Conservation (phyloP, 106 monocot genomes). For the Amphibolis antarctica region DNA sequence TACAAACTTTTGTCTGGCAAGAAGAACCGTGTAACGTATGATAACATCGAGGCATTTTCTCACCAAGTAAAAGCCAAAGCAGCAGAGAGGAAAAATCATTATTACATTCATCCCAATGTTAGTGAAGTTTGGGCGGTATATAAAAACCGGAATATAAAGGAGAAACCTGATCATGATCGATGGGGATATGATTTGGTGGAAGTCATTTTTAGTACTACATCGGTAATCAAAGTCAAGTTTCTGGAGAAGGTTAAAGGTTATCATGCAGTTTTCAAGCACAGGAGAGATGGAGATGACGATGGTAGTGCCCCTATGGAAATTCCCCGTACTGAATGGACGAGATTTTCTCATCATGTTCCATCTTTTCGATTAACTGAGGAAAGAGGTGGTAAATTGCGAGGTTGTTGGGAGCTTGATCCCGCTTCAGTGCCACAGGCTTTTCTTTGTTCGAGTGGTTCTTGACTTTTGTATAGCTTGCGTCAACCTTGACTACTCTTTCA, state of each 20-base stretch:
- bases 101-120: slow-evolving; percentile 13
- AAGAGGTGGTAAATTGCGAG: slow-evolving; percentile 32
- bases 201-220: background rate
- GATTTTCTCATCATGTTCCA: slow-evolving; percentile 67
- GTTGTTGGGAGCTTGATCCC: slow-evolving; percentile 65
- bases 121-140: slow-evolving; percentile 19
- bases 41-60: slow-evolving; percentile 11
- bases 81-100: background rate
- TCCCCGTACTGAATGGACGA: slow-evolving; percentile 17
- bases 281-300: background rate
- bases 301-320: slow-evolving; percentile 11
- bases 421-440: slow-evolving; percentile 36
- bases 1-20: slow-evolving; percentile 12
- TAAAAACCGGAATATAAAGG: slow-evolving; percentile 17
- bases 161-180: slow-evolving; percentile 1
- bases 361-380: slow-evolving; percentile 43
- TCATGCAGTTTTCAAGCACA: slow-evolving; percentile 5
- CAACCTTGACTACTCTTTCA: background rate
- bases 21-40: slow-evolving; percentile 5
- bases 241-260: slow-evolving; percentile 13
- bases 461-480: background rate
- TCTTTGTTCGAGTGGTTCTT: slow-evolving; percentile 4
- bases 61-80: slow-evolving; percentile 5
- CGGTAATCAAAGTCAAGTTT: background rate
- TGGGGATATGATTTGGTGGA: slow-evolving; percentile 20